Percentiles rank a stretch among this genome's conserved stretches.
phyloP scores from a whole-genome alignment of 495 filamentous ascomycete genomes.

The Neurospora hispaniola region DNA sequence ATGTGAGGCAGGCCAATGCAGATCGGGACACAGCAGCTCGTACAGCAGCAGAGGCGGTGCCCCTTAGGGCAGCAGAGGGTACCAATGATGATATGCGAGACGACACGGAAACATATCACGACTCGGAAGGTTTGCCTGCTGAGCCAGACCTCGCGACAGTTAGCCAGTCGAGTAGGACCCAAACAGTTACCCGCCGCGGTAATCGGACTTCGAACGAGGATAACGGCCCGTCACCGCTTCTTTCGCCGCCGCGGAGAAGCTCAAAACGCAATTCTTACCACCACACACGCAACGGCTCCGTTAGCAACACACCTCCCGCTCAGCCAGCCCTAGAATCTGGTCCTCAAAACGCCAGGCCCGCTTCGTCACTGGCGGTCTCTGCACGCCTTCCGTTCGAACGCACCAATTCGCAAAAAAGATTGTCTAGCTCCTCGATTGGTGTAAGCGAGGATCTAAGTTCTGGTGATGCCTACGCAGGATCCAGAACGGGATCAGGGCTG shows the following conservation, averaged over 20 bases:
- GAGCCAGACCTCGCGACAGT: background rate
- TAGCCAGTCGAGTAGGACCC: background rate
- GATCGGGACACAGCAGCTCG: constrained; percentile 11
- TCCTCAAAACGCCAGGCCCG: background rate
- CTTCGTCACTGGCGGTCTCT: background rate
- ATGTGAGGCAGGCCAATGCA: constrained; percentile 16
- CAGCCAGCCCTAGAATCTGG: constrained; percentile 2
- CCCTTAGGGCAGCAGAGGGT: constrained; percentile 36
- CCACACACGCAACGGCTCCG: constrained; percentile 10
- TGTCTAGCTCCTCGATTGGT: constrained; percentile 35
- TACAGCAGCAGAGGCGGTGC: constrained; percentile 21
- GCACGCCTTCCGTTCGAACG: constrained; percentile 53
- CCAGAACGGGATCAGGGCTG: constrained; percentile 1
- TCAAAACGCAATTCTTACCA: constrained; percentile 42
- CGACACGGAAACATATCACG: constrained; percentile 27
- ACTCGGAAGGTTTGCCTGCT: background rate
- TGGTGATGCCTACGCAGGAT: constrained; percentile 17
- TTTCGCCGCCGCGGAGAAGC: constrained; percentile 43
- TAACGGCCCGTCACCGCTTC: constrained; percentile 15
- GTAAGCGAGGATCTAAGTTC: constrained; percentile 37
- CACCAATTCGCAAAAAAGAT: constrained; percentile 39
- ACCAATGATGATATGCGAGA: constrained; percentile 25
- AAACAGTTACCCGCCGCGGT: background rate
- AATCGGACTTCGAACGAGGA: constrained; percentile 30
- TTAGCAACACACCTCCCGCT: constrained; percentile 7